Conservation (phyloP, 345 rosid genomes). For the Limnanthes douglasii region DNA sequence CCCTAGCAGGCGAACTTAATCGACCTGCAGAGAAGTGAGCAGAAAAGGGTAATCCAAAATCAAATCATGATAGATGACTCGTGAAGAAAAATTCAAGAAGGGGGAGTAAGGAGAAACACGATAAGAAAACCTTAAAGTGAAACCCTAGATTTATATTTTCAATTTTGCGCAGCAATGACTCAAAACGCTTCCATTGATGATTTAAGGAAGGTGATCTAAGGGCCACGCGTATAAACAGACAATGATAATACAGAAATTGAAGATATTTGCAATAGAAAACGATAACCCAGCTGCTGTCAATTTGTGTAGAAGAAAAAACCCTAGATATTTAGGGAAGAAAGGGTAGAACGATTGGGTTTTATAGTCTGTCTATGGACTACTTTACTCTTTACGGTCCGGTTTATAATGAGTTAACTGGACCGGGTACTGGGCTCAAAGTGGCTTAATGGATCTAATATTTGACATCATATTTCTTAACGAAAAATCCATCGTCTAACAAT, state of each 20-base stretch:
- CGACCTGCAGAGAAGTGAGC: conserved; percentile 8
- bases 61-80: conserved; percentile 1
- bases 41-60: conserved; percentile 7
- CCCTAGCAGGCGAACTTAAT: background rate
- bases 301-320: background rate
- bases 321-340: conserved; percentile 1
- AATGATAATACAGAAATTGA: background rate
- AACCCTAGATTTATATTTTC: no score
- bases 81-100: conserved; percentile 4
- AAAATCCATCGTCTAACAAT: no score
- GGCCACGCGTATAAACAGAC: conserved; percentile 5
- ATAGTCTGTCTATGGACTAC: no score
- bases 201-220: conserved; percentile 26
- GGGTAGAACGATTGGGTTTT: no score
- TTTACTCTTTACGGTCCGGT: no score
- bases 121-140: background rate
- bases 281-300: no score
- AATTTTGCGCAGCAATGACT: conserved; percentile 20
- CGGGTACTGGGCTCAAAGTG: no score
- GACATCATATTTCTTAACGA: no score
- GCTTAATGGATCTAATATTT: no score
- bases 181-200: conserved; percentile 21
- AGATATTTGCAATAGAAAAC: background rate
- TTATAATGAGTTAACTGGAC: no score
- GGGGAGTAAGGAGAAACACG: conserved; percentile 14